These are phyloP conservation scores for Saccharomyces hybrid DNA, from an alignment of 1,139 yeast species.

Conservation along the genomic window DNA sequence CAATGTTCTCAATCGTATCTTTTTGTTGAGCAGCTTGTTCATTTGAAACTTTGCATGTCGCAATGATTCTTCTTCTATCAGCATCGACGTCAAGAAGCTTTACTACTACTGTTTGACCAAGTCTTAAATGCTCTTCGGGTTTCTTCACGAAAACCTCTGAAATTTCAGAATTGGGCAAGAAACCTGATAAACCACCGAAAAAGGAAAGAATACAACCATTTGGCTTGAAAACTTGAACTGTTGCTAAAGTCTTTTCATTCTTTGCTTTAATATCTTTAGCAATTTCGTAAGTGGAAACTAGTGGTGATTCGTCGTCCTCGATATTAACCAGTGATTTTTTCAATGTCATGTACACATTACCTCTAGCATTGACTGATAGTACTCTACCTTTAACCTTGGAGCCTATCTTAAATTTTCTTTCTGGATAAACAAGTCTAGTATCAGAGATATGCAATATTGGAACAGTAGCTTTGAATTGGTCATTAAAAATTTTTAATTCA, in stretches of 20 bases:
- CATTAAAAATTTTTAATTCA: conserved; percentile 53
- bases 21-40: conserved; percentile 46
- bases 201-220: conserved; percentile 80
- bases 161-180: conserved; percentile 78
- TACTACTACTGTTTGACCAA: conserved; percentile 81
- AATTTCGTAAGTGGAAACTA: conserved; percentile 39
- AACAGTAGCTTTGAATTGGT: conserved; percentile 33
- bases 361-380: conserved; percentile 36
- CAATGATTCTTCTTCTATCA: conserved; percentile 51
- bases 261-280: conserved; percentile 34
- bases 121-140: conserved; percentile 68
- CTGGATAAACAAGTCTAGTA: conserved; percentile 77
- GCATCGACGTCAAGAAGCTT: conserved; percentile 54
- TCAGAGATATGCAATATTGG: conserved; percentile 77
- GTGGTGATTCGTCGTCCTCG: conserved; percentile 49
- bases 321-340: conserved; percentile 74
- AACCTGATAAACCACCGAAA: conserved; percentile 72
- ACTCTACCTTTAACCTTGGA: conserved; percentile 70
- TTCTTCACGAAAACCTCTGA: conserved; percentile 78
- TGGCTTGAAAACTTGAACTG: conserved; percentile 64
- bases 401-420: conserved; percentile 82
- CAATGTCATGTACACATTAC: conserved; percentile 55
- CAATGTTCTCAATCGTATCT: conserved; percentile 41
- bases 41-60: conserved; percentile 64
- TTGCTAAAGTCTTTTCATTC: conserved; percentile 65